These are phyloP conservation scores for Trichoderma sp. DNA, from an alignment of 2,329 filamentous ascomycete genomes.

Conservation along the genomic window DNA sequence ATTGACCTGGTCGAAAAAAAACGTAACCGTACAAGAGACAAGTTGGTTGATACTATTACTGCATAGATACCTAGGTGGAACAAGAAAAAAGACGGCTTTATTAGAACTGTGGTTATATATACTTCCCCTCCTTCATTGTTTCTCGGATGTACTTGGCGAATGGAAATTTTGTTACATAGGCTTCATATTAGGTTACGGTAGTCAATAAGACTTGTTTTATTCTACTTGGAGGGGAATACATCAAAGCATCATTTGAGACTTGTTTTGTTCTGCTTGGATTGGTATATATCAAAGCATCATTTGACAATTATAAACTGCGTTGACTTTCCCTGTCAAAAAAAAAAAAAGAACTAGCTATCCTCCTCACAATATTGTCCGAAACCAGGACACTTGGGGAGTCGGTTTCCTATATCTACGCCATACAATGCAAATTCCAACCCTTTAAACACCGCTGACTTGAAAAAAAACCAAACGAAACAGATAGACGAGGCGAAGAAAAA, in stretches of 20 bases:
- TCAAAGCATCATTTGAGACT: not conserved
- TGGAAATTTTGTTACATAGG: not conserved
- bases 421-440: constrained; percentile 12
- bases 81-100: not conserved
- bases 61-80: not conserved
- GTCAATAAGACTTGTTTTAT: not conserved
- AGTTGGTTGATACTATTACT: not conserved
- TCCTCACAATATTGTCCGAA: not conserved
- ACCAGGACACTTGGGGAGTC: not conserved
- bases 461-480: not conserved
- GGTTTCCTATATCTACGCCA: not conserved
- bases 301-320: constrained; percentile 12
- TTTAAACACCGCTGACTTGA: not conserved
- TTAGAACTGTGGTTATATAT: not conserved
- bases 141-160: not conserved
- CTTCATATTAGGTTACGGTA: not conserved
- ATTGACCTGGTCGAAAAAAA: not conserved
- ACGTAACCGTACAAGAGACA: not conserved
- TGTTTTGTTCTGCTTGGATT: not conserved
- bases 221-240: not conserved
- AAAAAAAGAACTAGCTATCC: not conserved
- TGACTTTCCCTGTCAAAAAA: not conserved
- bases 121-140: not conserved
- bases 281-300: not conserved
- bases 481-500: not conserved